phyloP scores from a whole-genome alignment of 805 yeast genomes.

The Candida verbasci region DNA sequence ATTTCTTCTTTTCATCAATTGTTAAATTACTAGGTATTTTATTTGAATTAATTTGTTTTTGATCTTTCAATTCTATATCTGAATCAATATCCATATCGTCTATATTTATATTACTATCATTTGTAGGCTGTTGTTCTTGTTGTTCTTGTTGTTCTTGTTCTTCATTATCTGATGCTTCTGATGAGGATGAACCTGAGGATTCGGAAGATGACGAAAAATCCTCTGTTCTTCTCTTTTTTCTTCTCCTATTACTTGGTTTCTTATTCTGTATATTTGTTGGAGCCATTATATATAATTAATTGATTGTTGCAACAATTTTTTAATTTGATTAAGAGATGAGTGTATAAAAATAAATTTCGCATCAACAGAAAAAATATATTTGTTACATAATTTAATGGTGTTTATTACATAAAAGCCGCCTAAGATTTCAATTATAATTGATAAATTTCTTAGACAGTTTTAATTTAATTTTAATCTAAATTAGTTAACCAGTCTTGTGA shows the following conservation, averaged over 20 bases:
- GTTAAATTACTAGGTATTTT: constrained; percentile 17
- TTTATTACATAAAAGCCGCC: background rate
- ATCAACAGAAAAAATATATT: background rate
- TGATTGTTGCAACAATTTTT: background rate
- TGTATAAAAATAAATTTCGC: background rate
- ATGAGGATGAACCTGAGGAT: constrained; percentile 38
- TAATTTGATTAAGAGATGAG: constrained; percentile 2
- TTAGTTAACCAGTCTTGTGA: no score
- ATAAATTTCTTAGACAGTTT: no score
- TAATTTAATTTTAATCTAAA: no score
- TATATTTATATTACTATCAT: constrained; percentile 11
- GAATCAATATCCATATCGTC: constrained; percentile 28
- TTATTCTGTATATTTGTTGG: constrained; percentile 2
- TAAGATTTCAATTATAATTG: no score
- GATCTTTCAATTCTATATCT: constrained; percentile 17
- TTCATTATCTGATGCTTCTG: constrained; percentile 20
- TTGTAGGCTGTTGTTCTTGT: constrained; percentile 6
- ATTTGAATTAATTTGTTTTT: constrained; percentile 2
- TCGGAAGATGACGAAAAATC: constrained; percentile 57
- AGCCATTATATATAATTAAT: constrained; percentile 6
- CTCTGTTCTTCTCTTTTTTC: constrained; percentile 81
- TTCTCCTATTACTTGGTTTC: constrained; percentile 37
- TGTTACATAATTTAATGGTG: background rate
- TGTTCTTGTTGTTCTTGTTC: constrained; percentile 15
- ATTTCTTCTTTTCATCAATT: constrained; percentile 14